Base-by-base conservation (phyloP, 208 protist genomes). In the Vickermania ingenoplastis region DNA sequence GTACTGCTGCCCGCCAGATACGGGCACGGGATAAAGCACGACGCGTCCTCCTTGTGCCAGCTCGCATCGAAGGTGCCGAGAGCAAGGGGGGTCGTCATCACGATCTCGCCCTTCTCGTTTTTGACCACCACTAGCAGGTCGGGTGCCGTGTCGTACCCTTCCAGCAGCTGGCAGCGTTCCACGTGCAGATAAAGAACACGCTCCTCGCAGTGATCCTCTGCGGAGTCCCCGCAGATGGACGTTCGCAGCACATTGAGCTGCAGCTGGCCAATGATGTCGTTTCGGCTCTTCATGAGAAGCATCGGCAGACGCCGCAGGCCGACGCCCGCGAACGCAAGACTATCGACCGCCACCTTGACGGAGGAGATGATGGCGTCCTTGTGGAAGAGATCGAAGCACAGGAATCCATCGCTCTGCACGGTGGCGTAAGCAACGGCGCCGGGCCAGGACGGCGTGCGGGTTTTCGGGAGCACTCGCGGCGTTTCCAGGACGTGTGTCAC, bases 51-150 rank as follows among this genome's bases (percentile, higher is more conserved):
- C 48, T 67, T 58, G 2, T 57, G 31, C 74, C 82, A 94, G 22
- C 58, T 71, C 11, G 77, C 78, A 13, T 75, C 22, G 22, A 77
- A 79, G 23, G 69, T 74, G 36, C 78, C 65, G 63, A 77, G 72
- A 23, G 50, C 71, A 31, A 92, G 53, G 25, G 83, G 68, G 4
- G 88, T 94, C 13, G 75, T 77, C 60, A 94, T 30, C 53, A 83
- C 65, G 30, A 70, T 72, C 25, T 55, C 57, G 23, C 73, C 77
- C 17, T 62, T 74, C 13, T 75, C 62, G 27, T 84, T 64, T 25
- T 72, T 70, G 11, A 94, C 22, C 61, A 90, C 75, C 3, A 91
- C 75, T 67, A 91, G 89, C 1, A 80, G 84, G 57, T 94, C 88
- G 0, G 88, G 88, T 22, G 63, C 71, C 49, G 89, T 82, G 36